These are phyloP conservation scores for Colletotrichum eleusines DNA, from an alignment of 2,329 filamentous ascomycete genomes.

Conservation along the genomic window DNA sequence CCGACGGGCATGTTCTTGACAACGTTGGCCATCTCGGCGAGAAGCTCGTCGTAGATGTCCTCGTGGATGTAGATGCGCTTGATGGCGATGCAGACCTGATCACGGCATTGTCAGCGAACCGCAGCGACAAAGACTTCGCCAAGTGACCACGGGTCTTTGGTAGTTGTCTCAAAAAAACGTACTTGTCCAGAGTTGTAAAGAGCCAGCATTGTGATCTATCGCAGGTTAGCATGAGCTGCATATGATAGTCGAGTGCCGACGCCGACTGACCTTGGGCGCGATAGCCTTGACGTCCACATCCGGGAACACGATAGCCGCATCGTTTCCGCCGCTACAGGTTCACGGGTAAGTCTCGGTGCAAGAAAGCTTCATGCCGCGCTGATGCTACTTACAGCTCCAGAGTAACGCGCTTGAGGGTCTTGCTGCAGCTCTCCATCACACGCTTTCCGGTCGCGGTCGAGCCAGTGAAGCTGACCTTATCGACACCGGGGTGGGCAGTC, in stretches of 20 bases:
- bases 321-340: constrained; percentile 64
- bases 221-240: background rate
- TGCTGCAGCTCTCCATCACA: constrained; percentile 67
- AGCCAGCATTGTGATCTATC: constrained; percentile 58
- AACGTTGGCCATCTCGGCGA: constrained; percentile 39
- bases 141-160: constrained; percentile 32
- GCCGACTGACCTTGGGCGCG: constrained; percentile 53
- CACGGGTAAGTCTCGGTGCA: constrained; percentile 5
- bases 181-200: constrained; percentile 67
- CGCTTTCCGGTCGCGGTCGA: constrained; percentile 71
- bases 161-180: constrained; percentile 30
- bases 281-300: constrained; percentile 64
- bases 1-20: constrained; percentile 38
- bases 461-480: constrained; percentile 75
- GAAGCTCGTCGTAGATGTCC: constrained; percentile 57
- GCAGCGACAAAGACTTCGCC: too few species aligned
- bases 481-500: constrained; percentile 69
- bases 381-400: constrained; percentile 61
- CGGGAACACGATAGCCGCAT: constrained; percentile 68
- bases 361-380: constrained; percentile 34
- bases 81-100: constrained; percentile 63
- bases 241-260: too few species aligned
- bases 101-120: background rate
- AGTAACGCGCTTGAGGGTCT: constrained; percentile 70
- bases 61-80: constrained; percentile 69